A percentile compares a stretch with the other conserved stretches of the same genome.
phyloP scores from a whole-genome alignment of 1,139 yeast genomes.

The Pneumocystis murina region DNA sequence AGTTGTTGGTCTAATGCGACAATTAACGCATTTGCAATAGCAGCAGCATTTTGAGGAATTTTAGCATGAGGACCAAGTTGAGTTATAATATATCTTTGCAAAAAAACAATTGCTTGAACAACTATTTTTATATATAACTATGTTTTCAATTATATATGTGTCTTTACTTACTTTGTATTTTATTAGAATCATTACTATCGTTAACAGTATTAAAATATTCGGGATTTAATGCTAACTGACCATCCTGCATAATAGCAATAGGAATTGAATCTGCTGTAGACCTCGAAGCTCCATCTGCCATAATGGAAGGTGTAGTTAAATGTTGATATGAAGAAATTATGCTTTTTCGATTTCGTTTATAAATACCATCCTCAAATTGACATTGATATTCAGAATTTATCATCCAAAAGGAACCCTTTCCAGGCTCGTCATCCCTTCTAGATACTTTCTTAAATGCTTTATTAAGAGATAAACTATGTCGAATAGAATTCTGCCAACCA shows the following conservation, averaged over 20 bases:
- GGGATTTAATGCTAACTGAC: slow-evolving; percentile 12
- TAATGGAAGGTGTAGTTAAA: background rate
- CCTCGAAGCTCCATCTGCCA: background rate
- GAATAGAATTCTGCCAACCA: slow-evolving; percentile 93
- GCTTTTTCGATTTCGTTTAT: slow-evolving; percentile 31
- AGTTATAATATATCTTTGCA: slow-evolving; percentile 10
- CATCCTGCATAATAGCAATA: slow-evolving; percentile 12
- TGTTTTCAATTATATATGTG: background rate
- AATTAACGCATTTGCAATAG: slow-evolving; percentile 16
- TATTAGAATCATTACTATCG: background rate
- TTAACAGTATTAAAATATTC: slow-evolving; percentile 9
- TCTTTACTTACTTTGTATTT: slow-evolving; percentile 2
- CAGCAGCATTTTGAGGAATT: slow-evolving; percentile 14
- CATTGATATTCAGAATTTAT: slow-evolving; percentile 33
- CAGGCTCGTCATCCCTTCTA: slow-evolving; percentile 36
- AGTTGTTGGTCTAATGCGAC: slow-evolving; percentile 15
- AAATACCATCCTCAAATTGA: slow-evolving; percentile 39
- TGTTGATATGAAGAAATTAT: background rate
- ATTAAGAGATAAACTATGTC: slow-evolving; percentile 74
- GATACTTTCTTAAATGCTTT: slow-evolving; percentile 66
- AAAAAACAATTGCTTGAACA: slow-evolving; percentile 13
- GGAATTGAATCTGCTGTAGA: background rate
- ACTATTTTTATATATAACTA: slow-evolving; percentile 2
- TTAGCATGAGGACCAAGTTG: slow-evolving; percentile 12
- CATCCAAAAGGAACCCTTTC: slow-evolving; percentile 88